Evolutionary conservation across 73 alveolate species (phyloP).

Genomic region (Paraurostyla sp.): DNA sequence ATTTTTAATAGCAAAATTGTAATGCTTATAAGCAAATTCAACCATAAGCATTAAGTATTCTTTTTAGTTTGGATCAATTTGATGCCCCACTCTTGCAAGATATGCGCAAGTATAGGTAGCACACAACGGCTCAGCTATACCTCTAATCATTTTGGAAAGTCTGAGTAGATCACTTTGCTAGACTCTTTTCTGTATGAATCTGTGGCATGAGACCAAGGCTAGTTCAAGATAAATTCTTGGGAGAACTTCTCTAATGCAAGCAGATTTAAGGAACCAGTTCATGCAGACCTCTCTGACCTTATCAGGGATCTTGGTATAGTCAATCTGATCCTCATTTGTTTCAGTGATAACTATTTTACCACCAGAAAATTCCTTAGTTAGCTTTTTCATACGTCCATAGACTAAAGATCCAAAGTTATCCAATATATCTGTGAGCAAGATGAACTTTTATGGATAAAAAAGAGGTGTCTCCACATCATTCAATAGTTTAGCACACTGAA

Average conservation of each 20-base stretch:
- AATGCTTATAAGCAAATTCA: conserved; percentile 68
- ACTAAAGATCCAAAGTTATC: conserved; percentile 94
- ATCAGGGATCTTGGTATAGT: conserved; percentile 90
- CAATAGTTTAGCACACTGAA: conserved; percentile 94
- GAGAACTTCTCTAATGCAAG: conserved; percentile 96
- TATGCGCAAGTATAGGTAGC: conserved; percentile 93
- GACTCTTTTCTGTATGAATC: conserved; percentile 82
- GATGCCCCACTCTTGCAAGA: conserved; percentile 87
- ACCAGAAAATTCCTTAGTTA: conserved; percentile 80
- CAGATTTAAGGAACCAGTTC: conserved; percentile 96
- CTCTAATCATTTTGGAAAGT: conserved; percentile 90
- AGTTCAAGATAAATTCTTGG: conserved; percentile 97
- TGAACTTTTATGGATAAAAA: conserved; percentile 95
- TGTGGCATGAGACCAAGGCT: conserved; percentile 90
- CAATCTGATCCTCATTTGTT: conserved; percentile 80
- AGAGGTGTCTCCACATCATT: conserved; percentile 96
- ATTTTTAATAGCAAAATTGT: conserved; percentile 62
- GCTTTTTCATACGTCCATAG: conserved; percentile 92
- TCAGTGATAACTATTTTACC: conserved; percentile 76
- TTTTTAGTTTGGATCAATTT: conserved; percentile 82
- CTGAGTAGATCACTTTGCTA: conserved; percentile 80
- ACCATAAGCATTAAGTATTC: conserved; percentile 82
- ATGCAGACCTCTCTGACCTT: conserved; percentile 91
- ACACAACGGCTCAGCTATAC: conserved; percentile 93
- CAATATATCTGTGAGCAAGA: conserved; percentile 93